Base-by-base conservation (phyloP, 1,284 basidiomycete genomes). In the Tranzscheliella williamsii region DNA sequence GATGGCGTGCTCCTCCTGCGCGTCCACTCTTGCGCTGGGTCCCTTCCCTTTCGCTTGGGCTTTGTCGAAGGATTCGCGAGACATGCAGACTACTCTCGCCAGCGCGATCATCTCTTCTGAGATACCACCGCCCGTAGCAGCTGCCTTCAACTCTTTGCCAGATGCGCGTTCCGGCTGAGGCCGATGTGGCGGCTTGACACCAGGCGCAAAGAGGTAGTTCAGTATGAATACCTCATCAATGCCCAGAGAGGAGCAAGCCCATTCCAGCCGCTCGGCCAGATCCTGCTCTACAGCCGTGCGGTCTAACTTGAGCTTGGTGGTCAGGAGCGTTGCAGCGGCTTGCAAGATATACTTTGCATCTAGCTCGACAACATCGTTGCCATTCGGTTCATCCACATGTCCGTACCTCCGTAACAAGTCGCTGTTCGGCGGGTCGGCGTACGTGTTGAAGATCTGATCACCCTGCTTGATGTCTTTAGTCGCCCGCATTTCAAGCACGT, bases 391-490 rank as follows among this genome's bases (percentile, higher is more conserved):
- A 79, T 98, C 95, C 38, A 96, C 87, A 73, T 97, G 89, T 0
- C 94, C 94, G 73, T 96, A 98, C 39, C 90, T 85, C 38, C 95
- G 85, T 17, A 98, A 82, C 2, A 99, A 84, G 68, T 95, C 92
- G n/a, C 89, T 85, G 75, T 98, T 98, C 4, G 94, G 91, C 7
- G 87, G 89, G 71, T 95, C 89, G 20, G 88, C 91, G 77, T 97
- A 98, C 0, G 95, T 97, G 78, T 98, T 98, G 84, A 75, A 78
- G 50, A 99, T 91, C 79, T 98, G 94, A 64, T 90, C 88, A 3
- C 91, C 91, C 13, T 82, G 79, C 48, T 81, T 81, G 54, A 98
- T 90, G 2, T 81, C 76, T 58, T 84, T 86, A 2, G 89, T 94
- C 0, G 89, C 82, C 31, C 87, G 82, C 91, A 96, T 95, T 57